These are phyloP conservation scores for Funneliformis geosporum DNA, from an alignment of 192 early-diverging fungal genomes.

Conservation along the genomic window DNA sequence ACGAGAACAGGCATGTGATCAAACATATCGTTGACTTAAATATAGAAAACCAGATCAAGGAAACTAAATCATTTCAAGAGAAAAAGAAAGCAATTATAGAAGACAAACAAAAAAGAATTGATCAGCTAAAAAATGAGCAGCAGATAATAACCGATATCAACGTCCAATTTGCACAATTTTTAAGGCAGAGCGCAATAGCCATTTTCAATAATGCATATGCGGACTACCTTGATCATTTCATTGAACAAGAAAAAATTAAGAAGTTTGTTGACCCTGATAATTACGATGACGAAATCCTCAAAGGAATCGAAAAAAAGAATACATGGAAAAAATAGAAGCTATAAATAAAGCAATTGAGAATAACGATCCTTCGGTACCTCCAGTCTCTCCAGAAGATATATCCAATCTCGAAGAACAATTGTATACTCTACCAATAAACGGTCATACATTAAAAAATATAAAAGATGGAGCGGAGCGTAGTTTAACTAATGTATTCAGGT, in stretches of 20 bases:
- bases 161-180: conserved; percentile 35
- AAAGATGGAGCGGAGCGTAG: conserved; percentile 28
- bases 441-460: conserved; percentile 31
- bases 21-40: conserved; percentile 32
- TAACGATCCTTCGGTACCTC: conserved; percentile 5
- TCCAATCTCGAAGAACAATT: conserved; percentile 25
- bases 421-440: conserved; percentile 31
- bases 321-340: conserved; percentile 31
- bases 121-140: conserved; percentile 36
- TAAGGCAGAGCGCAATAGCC: conserved; percentile 37
- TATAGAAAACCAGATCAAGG: conserved; percentile 31
- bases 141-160: conserved; percentile 32
- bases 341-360: conserved; percentile 35
- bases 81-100: conserved; percentile 24
- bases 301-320: conserved; percentile 27
- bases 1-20: conserved; percentile 24
- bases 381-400: conserved; percentile 14
- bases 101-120: not conserved
- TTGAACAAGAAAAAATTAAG: conserved; percentile 35
- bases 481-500: not conserved
- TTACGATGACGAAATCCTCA: conserved; percentile 29
- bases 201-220: conserved; percentile 34
- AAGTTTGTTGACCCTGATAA: conserved; percentile 19
- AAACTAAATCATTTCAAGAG: conserved; percentile 30
- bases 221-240: conserved; percentile 36